A percentile compares a stretch with the other conserved stretches of the same genome.
phyloP scores from a whole-genome alignment of 768 basidiomycete species.

The Hydnomerulius pinastri region DNA sequence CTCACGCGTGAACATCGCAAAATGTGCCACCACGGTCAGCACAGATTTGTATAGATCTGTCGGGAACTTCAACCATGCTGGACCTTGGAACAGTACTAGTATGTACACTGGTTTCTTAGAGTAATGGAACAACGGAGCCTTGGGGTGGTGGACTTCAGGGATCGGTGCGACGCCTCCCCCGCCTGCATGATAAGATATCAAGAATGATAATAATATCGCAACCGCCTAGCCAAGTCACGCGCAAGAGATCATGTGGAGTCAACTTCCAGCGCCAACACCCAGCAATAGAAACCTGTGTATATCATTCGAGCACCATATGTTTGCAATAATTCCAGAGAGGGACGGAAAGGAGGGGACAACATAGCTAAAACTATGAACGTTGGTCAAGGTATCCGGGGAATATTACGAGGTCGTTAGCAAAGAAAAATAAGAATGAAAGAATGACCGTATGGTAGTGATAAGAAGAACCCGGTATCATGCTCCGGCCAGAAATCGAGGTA shows the following conservation, averaged over 20 bases:
- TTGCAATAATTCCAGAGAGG: conserved; percentile 11
- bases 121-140: background rate
- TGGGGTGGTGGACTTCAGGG: background rate
- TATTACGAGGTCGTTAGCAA: conserved; percentile 13
- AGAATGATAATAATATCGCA: background rate
- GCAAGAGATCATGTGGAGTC: too few species aligned
- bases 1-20: conserved; percentile 84
- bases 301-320: conserved; percentile 14
- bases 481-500: conserved; percentile 1
- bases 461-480: conserved; percentile 3
- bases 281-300: background rate
- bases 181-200: background rate
- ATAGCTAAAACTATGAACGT: conserved; percentile 27
- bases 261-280: background rate
- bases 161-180: background rate
- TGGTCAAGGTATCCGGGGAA: conserved; percentile 28
- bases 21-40: conserved; percentile 92
- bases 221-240: too few species aligned
- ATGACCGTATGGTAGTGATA: conserved; percentile 7
- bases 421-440: conserved; percentile 18
- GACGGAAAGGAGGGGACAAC: conserved; percentile 24
- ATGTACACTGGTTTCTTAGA: background rate
- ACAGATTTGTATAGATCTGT: conserved; percentile 81
- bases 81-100: background rate
- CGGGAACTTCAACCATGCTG: conserved; percentile 46